Evolutionary conservation across 306 rosid genomes (phyloP).

Genomic region (Casuarina equisetifolia): DNA sequence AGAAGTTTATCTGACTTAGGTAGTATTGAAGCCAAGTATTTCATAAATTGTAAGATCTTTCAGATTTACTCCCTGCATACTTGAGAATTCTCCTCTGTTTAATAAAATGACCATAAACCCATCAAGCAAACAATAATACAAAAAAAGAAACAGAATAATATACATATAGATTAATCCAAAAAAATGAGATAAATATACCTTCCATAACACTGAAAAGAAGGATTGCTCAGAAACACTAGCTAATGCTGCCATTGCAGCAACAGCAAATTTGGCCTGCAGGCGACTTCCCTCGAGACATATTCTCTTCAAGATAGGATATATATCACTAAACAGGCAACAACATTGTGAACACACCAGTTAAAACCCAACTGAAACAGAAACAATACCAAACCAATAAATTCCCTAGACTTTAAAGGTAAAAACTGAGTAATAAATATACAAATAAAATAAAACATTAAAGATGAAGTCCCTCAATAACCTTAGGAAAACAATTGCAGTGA

Average conservation of each 20-base stretch:
- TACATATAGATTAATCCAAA: neutral
- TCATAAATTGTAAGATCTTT: no score
- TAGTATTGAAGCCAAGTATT: no score
- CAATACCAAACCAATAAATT: neutral
- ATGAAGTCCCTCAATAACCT: neutral
- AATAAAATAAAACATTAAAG: neutral
- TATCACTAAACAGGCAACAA: constrained; percentile 50
- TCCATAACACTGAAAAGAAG: constrained; percentile 46
- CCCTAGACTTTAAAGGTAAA: neutral
- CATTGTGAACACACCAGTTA: constrained; percentile 16
- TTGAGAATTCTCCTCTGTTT: no score
- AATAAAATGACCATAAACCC: no score
- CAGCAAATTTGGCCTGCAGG: constrained; percentile 68
- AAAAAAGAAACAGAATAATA: no score
- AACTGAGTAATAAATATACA: neutral
- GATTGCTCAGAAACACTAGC: constrained; percentile 42
- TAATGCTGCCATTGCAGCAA: constrained; percentile 69
- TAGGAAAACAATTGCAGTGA: neutral
- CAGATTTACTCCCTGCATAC: no score
- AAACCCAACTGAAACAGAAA: constrained; percentile 8
- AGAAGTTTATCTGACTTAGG: no score
- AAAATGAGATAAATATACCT: constrained; percentile 52
- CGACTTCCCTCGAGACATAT: constrained; percentile 79
- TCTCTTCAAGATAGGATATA: constrained; percentile 61
- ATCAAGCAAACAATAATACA: no score